Base-by-base conservation (phyloP, 768 basidiomycete genomes). In the Boletus sp. region DNA sequence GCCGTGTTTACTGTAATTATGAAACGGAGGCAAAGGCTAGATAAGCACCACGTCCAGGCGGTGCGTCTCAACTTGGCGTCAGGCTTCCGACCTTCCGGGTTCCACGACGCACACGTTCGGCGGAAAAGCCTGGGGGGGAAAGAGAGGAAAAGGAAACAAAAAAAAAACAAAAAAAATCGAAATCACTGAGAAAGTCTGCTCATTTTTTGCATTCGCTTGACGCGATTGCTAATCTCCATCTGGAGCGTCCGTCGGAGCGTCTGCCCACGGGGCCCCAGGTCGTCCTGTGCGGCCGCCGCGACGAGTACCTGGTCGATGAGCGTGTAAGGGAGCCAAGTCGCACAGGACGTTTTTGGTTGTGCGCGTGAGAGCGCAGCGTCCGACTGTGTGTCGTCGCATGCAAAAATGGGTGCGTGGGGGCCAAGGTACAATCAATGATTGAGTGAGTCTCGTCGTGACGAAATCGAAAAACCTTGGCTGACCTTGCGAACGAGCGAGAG, bases 291-390 rank as follows among this genome's bases (percentile, higher is more conserved):
- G 56, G 80, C 79, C 10, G 86, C 83, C 14, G 86, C 85, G 24
- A 78, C 78, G 30, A 94, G 77, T 36, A 94, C 87, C 71, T 92
- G 87, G 71, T 94, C 92, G 60, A 94, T 82, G 53, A 94, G 78
- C 48, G 84, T 83, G 66, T 94, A 94, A 14, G 92, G 92, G 39
- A 93, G 75, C 87, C 90, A 93, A 5, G 88, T 88, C 52, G 80
- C 68, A 35, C 79, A 81, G 3, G 89, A 81, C 39, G 78, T 77
- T 66, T 77, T 83, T 30, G 79, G 78, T 24, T 78, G 73, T 48
- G 79, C 77, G 63, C 79, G 83, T 42, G 80, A 74, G 46, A 87
- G 71, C 42, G 76, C 76, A 52, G 75, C 68, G 60, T 85, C 83
- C 47, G 81, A 78, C 86, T 89, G 57, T 10, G 50, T 29, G n/a